Conservation (phyloP, 2,329 filamentous ascomycete genomes). For the Furcasterigmium furcatum region DNA sequence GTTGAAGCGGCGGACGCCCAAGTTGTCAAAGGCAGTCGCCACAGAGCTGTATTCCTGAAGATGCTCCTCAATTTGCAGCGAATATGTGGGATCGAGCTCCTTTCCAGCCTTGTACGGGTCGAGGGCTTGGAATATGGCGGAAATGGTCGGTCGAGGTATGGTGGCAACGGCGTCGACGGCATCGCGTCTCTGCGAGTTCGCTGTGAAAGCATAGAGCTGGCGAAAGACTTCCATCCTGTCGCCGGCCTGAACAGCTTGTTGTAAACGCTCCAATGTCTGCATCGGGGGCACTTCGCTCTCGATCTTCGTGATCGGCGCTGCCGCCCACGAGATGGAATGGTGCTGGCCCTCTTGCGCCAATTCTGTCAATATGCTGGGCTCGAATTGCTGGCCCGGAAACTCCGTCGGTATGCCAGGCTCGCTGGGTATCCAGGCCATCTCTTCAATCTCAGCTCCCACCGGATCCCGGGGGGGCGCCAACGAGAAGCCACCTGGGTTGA, state of each 20-base stretch:
- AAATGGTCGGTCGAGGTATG: slow-evolving; percentile 55
- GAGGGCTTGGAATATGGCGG: slow-evolving; percentile 59
- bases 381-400: too few species aligned
- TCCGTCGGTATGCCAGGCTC: too few species aligned
- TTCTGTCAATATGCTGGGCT: too few species aligned
- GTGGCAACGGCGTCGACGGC: slow-evolving; percentile 4
- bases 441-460: too few species aligned
- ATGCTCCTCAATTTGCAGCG: slow-evolving; percentile 31
- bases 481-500: too few species aligned
- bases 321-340: too few species aligned
- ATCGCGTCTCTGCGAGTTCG: slow-evolving; percentile 1
- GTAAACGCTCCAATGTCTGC: too few species aligned
- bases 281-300: too few species aligned
- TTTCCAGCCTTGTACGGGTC: slow-evolving; percentile 52
- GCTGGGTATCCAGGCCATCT: too few species aligned
- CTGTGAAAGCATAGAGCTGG: not conserved
- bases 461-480: too few species aligned
- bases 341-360: too few species aligned
- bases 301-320: too few species aligned
- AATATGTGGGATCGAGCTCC: slow-evolving; percentile 44
- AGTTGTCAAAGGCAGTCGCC: slow-evolving; percentile 32
- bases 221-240: not conserved
- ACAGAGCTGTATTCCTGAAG: slow-evolving; percentile 36
- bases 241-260: not conserved
- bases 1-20: slow-evolving; percentile 42